Conservation (phyloP, 306 rosid genomes). For the Dicorynia guianensis region DNA sequence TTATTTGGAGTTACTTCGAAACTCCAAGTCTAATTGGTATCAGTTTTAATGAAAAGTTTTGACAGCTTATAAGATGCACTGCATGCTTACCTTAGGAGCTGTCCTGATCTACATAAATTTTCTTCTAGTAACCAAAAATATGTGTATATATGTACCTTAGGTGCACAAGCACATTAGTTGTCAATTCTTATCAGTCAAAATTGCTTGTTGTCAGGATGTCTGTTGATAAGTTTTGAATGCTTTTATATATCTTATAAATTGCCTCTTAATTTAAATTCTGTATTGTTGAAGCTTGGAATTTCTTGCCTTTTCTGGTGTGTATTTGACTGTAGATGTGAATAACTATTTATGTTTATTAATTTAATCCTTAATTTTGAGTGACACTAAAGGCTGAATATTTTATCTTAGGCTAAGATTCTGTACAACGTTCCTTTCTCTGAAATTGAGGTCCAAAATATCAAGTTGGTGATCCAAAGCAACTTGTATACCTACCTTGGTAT, state of each 20-base stretch:
- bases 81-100: not conserved
- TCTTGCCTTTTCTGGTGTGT: constrained; percentile 8
- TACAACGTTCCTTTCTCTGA: constrained; percentile 75
- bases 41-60: not conserved
- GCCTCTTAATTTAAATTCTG: not conserved
- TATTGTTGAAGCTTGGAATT: constrained; percentile 9
- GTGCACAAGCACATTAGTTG: constrained; percentile 1
- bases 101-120: not conserved
- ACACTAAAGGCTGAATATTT: constrained; percentile 35
- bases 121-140: not conserved
- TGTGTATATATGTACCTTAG: not conserved
- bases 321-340: not conserved
- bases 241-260: constrained; percentile 17
- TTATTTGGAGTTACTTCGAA: not conserved
- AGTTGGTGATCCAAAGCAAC: constrained; percentile 74
- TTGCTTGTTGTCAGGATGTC: not conserved
- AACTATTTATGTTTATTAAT: constrained; percentile 5
- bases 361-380: constrained; percentile 32
- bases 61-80: not conserved
- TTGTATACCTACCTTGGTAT: constrained; percentile 66
- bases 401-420: constrained; percentile 69
- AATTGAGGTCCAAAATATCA: constrained; percentile 68
- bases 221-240: constrained; percentile 4
- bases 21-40: not conserved
- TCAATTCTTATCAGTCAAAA: constrained; percentile 10